phyloP scores from a whole-genome alignment of 495 filamentous ascomycete genomes.

The Aspergillus homomorphus region DNA sequence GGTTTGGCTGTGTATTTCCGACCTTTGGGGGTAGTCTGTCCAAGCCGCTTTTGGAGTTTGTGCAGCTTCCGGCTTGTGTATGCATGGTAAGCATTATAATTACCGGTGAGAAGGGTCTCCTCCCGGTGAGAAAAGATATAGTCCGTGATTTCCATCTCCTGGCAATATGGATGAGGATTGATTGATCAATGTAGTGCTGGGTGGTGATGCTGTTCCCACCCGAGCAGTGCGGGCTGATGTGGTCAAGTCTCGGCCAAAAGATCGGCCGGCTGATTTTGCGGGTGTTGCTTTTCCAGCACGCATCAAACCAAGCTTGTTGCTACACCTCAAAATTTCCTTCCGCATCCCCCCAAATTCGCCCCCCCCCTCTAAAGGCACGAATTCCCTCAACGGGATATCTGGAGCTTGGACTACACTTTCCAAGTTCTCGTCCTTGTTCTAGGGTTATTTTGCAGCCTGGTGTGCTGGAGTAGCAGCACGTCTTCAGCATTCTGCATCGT shows the following conservation, averaged over 20 bases:
- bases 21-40: constrained; percentile 74
- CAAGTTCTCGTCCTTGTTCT: neutral
- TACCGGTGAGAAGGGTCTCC: constrained; percentile 77
- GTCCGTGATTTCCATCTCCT: constrained; percentile 82
- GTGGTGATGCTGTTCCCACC: constrained; percentile 11
- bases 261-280: constrained; percentile 32
- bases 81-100: constrained; percentile 79
- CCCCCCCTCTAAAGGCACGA: neutral
- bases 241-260: constrained; percentile 40
- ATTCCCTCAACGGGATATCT: neutral
- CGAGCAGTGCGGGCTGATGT: constrained; percentile 25
- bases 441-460: neutral
- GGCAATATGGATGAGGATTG: neutral
- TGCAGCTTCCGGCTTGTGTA: constrained; percentile 80
- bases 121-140: constrained; percentile 75
- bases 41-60: constrained; percentile 79
- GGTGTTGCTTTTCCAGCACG: constrained; percentile 25
- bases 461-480: neutral
- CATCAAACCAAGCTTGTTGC: constrained; percentile 15
- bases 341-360: constrained; percentile 11
- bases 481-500: constrained; percentile 13
- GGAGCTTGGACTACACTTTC: neutral
- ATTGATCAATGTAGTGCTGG: constrained; percentile 1
- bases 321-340: constrained; percentile 18
- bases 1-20: constrained; percentile 76